Percentiles rank a stretch among this genome's conserved stretches.
phyloP scores from a whole-genome alignment of 2,329 filamentous ascomycete genomes.

The Pleochaeta shiraiana region DNA sequence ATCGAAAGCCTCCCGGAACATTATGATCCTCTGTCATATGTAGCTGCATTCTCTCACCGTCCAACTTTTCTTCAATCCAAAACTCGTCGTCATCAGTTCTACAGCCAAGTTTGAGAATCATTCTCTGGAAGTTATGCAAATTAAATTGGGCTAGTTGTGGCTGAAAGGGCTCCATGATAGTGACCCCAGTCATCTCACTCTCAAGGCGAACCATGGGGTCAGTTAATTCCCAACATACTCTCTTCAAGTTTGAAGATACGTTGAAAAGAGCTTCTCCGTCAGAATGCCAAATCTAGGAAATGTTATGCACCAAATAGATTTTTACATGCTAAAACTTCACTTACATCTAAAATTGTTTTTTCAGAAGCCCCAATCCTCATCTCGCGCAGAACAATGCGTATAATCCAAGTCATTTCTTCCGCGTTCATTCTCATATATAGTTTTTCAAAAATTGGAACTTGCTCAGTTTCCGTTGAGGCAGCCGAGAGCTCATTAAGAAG shows the following conservation, averaged over 20 bases:
- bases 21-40: slow-evolving; percentile 60
- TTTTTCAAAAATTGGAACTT: slow-evolving; percentile 55
- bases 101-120: slow-evolving; percentile 44
- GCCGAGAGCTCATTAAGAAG: slow-evolving; percentile 58
- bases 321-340: no score
- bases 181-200: slow-evolving; percentile 50
- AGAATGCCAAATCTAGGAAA: slow-evolving; percentile 54
- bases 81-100: slow-evolving; percentile 55
- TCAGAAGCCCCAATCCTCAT: slow-evolving; percentile 61
- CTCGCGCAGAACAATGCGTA: slow-evolving; percentile 74
- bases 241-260: slow-evolving; percentile 70
- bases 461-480: slow-evolving; percentile 61
- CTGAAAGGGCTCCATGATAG: slow-evolving; percentile 87
- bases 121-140: slow-evolving; percentile 58
- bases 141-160: slow-evolving; percentile 90
- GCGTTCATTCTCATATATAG: slow-evolving; percentile 89
- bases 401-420: slow-evolving; percentile 83
- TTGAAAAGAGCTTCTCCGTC: slow-evolving; percentile 64
- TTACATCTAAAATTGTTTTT: no score
- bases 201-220: slow-evolving; percentile 53
- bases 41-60: slow-evolving; percentile 92
- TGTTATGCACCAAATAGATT: slow-evolving; percentile 5
- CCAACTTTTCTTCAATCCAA: slow-evolving; percentile 96
- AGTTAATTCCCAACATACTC: slow-evolving; percentile 86
- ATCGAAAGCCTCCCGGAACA: slow-evolving; percentile 46